Percentiles rank a stretch among this genome's conserved stretches.
These are phyloP conservation scores for Monosporascus cannonballus DNA, from an alignment of 2,329 filamentous ascomycete species.

Conservation along the genomic window DNA sequence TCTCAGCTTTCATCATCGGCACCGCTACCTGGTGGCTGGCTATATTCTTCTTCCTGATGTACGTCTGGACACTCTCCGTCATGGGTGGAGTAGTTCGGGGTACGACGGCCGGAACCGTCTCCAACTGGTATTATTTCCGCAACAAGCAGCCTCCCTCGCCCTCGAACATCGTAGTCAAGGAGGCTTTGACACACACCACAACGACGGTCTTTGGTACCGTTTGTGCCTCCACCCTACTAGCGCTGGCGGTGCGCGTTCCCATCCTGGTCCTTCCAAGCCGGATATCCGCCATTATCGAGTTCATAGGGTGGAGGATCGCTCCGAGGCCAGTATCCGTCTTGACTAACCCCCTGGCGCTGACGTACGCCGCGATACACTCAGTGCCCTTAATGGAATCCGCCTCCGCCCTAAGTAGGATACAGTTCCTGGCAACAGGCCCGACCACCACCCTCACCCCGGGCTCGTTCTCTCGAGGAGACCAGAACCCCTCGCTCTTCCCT, in stretches of 20 bases:
- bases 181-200: constrained; percentile 73
- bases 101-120: constrained; percentile 89
- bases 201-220: constrained; percentile 90
- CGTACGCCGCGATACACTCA: constrained; percentile 90
- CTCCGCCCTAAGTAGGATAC: constrained; percentile 72
- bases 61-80: constrained; percentile 88
- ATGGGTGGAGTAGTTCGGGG: constrained; percentile 84
- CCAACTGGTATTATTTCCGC: constrained; percentile 98
- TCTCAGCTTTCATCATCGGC: constrained; percentile 70
- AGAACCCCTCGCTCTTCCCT: constrained; percentile 58
- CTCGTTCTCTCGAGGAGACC: constrained; percentile 38
- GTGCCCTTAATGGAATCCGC: constrained; percentile 73
- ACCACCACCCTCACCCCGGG: constrained; percentile 64
- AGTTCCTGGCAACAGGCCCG: constrained; percentile 69
- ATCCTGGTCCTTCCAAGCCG: constrained; percentile 76
- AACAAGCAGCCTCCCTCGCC: constrained; percentile 72
- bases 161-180: constrained; percentile 73
- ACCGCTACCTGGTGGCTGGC: constrained; percentile 92
- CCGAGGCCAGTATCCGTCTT: constrained; percentile 80
- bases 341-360: constrained; percentile 87
- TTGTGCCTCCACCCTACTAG: constrained; percentile 77
- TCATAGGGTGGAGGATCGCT: constrained; percentile 72
- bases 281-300: constrained; percentile 56
- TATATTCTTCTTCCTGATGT: constrained; percentile 86
- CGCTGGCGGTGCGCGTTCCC: constrained; percentile 76